Base-by-base conservation (phyloP, 345 rosid genomes). In the Euphorbia peplus region DNA sequence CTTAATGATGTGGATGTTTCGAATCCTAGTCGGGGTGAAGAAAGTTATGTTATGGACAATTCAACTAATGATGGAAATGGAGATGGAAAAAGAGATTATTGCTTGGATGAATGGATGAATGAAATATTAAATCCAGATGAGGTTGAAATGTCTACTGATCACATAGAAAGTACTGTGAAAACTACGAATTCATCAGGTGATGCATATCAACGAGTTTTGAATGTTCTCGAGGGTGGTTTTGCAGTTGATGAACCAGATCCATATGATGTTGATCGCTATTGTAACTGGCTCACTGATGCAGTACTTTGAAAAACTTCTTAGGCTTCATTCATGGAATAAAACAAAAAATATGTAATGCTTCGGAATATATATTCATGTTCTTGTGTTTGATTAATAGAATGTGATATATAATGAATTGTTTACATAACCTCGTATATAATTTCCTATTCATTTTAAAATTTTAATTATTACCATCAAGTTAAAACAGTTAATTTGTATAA, bases 261-360 rank as follows among this genome's bases (percentile, higher is more conserved):
- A 5, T 54, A 19, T 32, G 76, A 80, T 44, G 29, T 77, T 32
- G 71, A 77, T 59, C 69, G 53, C 14, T 77, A 52, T 67, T 64
- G 66, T 47, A 42, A 51, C 26, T 80, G 35, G 69, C 66, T 80
- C 6, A 53, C 21, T 2, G 44, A 64, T n/a, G 57, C 58, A 63
- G 37, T 68, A 21, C 39, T 15, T 8, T 70, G 19, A 51, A 41
- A 57, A n/a, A n/a, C n/a, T n/a, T n/a, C n/a, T n/a, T n/a, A n/a
- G n/a, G n/a, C n/a, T n/a, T n/a, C n/a, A n/a, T n/a, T n/a, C n/a
- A n/a, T n/a, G n/a, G n/a, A n/a, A n/a, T n/a, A n/a, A n/a, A n/a
- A n/a, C n/a, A n/a, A n/a, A n/a, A n/a, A n/a, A n/a, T n/a, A n/a
- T n/a, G n/a, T n/a, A n/a, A n/a, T n/a, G n/a, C n/a, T n/a, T n/a